phyloP scores from a whole-genome alignment of 805 yeast species.

The Kodamaea jinghongensis region DNA sequence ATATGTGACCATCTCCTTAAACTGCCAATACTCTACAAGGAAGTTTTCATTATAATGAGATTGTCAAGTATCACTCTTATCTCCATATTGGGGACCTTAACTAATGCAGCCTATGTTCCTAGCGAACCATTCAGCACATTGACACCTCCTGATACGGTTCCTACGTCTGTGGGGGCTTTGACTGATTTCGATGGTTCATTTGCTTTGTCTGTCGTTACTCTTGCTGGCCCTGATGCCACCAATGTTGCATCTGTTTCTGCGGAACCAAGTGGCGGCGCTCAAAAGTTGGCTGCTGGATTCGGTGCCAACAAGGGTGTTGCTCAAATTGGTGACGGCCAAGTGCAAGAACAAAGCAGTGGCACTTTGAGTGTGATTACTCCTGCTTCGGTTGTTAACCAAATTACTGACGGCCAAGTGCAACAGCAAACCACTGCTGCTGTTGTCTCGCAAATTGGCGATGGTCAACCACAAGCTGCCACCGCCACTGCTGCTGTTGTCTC shows the following conservation, averaged over 20 bases:
- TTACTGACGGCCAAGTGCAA: constrained; percentile 35
- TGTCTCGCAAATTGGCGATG: constrained; percentile 8
- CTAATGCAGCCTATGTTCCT: constrained; percentile 27
- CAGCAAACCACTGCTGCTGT: constrained; percentile 16
- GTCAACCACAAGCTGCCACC: constrained; percentile 8
- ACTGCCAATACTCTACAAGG: background rate
- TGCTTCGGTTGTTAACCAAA: constrained; percentile 30
- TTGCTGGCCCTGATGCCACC: constrained; percentile 14
- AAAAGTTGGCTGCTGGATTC: background rate
- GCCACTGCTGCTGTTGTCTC: constrained; percentile 19
- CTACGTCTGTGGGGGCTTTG: constrained; percentile 20
- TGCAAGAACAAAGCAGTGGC: constrained; percentile 41
- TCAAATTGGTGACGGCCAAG: constrained; percentile 55
- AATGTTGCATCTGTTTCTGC: constrained; percentile 11
- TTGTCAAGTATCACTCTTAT: constrained; percentile 6
- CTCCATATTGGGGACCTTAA: constrained; percentile 13
- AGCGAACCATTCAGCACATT: constrained; percentile 27
- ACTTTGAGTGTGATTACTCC: constrained; percentile 25
- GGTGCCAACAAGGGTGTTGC: constrained; percentile 8
- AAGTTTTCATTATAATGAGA: constrained; percentile 6
- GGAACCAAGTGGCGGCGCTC: background rate
- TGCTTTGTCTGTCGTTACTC: constrained; percentile 30
- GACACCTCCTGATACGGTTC: constrained; percentile 28
- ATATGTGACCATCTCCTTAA: background rate
- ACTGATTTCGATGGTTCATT: constrained; percentile 28